Evolutionary conservation across 2,329 filamentous ascomycete genomes (phyloP), one percentile per base, ranked within the genome.

Genomic region (Scedosporium boydii): DNA sequence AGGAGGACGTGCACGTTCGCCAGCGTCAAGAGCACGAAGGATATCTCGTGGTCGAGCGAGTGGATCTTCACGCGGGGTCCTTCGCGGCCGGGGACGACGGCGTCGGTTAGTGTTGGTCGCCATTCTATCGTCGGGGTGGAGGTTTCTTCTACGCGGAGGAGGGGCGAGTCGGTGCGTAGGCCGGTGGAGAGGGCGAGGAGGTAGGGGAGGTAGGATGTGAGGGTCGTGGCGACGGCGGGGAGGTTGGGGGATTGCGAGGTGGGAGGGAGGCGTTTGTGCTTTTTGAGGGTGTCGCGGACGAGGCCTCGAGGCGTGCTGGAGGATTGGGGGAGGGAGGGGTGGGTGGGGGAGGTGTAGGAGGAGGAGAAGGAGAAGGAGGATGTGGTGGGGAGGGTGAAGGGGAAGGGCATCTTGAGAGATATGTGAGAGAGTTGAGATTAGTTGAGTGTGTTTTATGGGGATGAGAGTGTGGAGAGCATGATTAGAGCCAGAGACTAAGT

Each of bases 311-410:
- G 86, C 7, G 90, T 93, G 67, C 92, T 93, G 0, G 93, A 96
- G 3, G 95, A 93, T 74, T 98, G 93, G 2, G 91, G 91, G 66
- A 87, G 85, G 0, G 93, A 96, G 3, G 95, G 93, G 74, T 98
- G 93, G 2, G 91, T 91, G 66, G 87, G 84, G 70, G 89, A 93
- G 68, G 78, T 83, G 74, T 96, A 88, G 74, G 81, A 89, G 44
- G 87, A 81, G 23, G 90, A 88, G 72, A 96, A 93, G 60, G 90
- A 87, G 71, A 96, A 88, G 61, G 88, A 85, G 41, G 92, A 96
- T 4, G 93, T 97, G 0, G 93, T 98, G 1, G 95, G 93, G 38
- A 98, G 85, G 10, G 84, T 78, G 70, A 96, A 97, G 12, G 90
- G 89, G 72, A 90, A 98, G 38, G 93, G 93, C 95, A 98, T 98